These are phyloP conservation scores for Hibiscus tridactylites DNA, from an alignment of 345 rosid species.

Conservation along the genomic window DNA sequence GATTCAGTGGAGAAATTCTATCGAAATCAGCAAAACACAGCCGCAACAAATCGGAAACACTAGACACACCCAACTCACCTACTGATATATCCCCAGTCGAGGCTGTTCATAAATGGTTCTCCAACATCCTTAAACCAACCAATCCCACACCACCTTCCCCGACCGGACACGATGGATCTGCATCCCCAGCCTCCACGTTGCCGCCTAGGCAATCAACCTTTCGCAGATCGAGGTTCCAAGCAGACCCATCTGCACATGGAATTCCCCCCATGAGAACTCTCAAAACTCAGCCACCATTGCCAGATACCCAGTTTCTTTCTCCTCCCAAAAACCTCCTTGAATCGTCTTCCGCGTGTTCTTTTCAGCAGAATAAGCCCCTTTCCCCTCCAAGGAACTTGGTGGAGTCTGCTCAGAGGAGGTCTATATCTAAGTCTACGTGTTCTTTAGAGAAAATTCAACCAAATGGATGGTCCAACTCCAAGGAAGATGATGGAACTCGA, in stretches of 20 bases:
- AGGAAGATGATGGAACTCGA: constrained; percentile 20
- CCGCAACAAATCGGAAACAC: constrained; percentile 29
- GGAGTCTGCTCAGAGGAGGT: constrained; percentile 44
- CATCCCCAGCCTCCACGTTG: constrained; percentile 7
- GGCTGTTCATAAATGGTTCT: constrained; percentile 38
- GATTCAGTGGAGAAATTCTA: constrained; percentile 49
- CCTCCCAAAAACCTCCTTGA: constrained; percentile 35
- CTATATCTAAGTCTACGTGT: constrained; percentile 40
- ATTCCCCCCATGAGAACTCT: constrained; percentile 27
- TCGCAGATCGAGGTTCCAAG: constrained; percentile 46
- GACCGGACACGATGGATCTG: constrained; percentile 5
- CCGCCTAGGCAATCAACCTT: constrained; percentile 36
- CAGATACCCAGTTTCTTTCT: constrained; percentile 28
- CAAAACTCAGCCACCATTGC: constrained; percentile 18
- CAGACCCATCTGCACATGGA: constrained; percentile 18
- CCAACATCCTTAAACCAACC: constrained; percentile 32
- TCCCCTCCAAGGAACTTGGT: constrained; percentile 49
- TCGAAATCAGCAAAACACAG: constrained; percentile 40
- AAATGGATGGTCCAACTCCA: constrained; percentile 16
- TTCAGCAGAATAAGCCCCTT: constrained; percentile 19
- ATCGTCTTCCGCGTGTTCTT: constrained; percentile 27
- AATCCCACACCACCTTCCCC: constrained; percentile 11
- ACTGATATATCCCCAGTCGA: constrained; percentile 25
- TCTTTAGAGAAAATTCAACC: constrained; percentile 30
- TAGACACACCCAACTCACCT: constrained; percentile 15